These are phyloP conservation scores for Ophiostoma montium DNA, from an alignment of 2,329 filamentous ascomycete species.

Conservation along the genomic window DNA sequence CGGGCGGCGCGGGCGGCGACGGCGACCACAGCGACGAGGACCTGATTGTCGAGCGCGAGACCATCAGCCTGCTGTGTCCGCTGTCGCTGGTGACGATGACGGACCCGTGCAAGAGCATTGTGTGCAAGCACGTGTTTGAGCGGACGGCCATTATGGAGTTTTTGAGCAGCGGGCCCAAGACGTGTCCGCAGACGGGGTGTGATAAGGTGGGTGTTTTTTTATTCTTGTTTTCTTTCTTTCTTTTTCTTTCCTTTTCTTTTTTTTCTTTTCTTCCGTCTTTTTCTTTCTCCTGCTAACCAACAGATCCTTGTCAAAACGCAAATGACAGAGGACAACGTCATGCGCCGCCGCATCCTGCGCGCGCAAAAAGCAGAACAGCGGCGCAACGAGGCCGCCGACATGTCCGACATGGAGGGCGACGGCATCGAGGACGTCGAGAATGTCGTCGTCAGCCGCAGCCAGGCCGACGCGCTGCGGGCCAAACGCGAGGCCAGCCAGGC, in stretches of 20 bases:
- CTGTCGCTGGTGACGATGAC: conserved; percentile 50
- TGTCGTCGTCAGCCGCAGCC: background rate
- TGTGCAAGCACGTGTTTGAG: conserved; percentile 63
- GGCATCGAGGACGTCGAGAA: conserved; percentile 4
- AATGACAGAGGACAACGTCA: conserved; percentile 40
- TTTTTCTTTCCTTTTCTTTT: background rate
- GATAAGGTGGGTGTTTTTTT: conserved; percentile 29
- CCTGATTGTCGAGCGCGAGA: conserved; percentile 49
- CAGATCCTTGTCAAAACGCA: conserved; percentile 22
- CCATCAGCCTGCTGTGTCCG: conserved; percentile 54
- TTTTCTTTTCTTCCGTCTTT: background rate
- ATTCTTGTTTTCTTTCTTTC: background rate
- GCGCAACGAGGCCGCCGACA: conserved; percentile 25
- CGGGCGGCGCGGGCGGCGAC: conserved; percentile 30
- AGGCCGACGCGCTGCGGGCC: background rate
- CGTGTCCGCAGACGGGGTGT: conserved; percentile 55
- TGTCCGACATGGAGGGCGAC: conserved; percentile 20
- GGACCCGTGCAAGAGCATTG: conserved; percentile 50
- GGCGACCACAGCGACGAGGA: conserved; percentile 55
- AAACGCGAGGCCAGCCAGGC: conserved; percentile 13
- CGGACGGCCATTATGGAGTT: conserved; percentile 46
- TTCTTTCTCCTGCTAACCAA: conserved; percentile 1
- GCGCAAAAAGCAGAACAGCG: conserved; percentile 29
- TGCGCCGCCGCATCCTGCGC: conserved; percentile 44
- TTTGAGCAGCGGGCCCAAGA: conserved; percentile 23